These are phyloP conservation scores for Musa itinerans DNA, from an alignment of 176 grass and related monocot genomes.

Conservation along the genomic window DNA sequence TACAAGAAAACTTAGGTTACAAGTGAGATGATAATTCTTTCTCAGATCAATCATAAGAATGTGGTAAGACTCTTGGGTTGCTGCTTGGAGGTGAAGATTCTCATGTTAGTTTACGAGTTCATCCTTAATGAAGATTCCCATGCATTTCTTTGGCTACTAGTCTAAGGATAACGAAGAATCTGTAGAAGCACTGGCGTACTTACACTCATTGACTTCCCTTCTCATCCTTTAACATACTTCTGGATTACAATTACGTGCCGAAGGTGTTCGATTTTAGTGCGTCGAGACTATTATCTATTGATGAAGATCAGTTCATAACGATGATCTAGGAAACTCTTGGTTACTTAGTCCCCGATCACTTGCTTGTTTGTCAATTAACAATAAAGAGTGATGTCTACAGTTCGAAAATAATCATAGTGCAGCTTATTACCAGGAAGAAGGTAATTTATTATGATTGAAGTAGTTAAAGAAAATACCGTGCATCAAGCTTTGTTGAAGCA, in stretches of 20 bases:
- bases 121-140: slow-evolving; percentile 26
- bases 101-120: slow-evolving; percentile 43
- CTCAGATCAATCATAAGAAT: slow-evolving; percentile 8
- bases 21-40: slow-evolving; percentile 6
- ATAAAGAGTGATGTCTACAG: slow-evolving; percentile 31
- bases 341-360: no score
- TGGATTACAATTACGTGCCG: no score
- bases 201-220: slow-evolving; percentile 20
- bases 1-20: no score
- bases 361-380: slow-evolving; percentile 9
- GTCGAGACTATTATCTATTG: slow-evolving; percentile 18
- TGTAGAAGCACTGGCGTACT: slow-evolving; percentile 9
- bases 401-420: background rate
- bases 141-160: background rate
- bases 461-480: slow-evolving; percentile 35
- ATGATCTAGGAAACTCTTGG: no score
- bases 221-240: slow-evolving; percentile 33
- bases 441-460: slow-evolving; percentile 11
- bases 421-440: no score
- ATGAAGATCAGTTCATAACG: background rate
- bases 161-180: background rate
- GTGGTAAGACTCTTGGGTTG: slow-evolving; percentile 48
- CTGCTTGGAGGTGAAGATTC: slow-evolving; percentile 41
- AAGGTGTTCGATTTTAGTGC: slow-evolving; percentile 36
- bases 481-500: slow-evolving; percentile 36